These are phyloP conservation scores for Juglanconis sp. DNA, from an alignment of 2,329 filamentous ascomycete species.

Conservation along the genomic window DNA sequence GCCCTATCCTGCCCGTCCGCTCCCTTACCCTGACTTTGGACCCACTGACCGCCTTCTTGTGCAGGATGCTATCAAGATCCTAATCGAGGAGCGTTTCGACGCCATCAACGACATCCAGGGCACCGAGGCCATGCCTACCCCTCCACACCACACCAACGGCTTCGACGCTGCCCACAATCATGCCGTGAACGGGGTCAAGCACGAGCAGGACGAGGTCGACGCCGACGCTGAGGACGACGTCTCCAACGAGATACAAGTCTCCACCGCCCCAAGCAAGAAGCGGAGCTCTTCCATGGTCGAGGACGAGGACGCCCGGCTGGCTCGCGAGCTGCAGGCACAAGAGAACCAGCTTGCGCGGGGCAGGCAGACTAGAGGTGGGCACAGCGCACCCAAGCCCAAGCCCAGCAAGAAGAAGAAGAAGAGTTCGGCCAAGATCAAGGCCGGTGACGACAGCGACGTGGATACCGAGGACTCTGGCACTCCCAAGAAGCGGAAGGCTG, in stretches of 20 bases:
- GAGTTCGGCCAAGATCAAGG: constrained; percentile 70
- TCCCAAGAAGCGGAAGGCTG: constrained; percentile 75
- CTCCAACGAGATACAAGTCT: constrained; percentile 45
- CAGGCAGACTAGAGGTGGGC: constrained; percentile 70
- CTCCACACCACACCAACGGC: constrained; percentile 40
- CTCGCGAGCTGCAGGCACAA: constrained; percentile 85
- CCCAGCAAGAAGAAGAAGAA: constrained; percentile 54
- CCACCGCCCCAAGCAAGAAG: constrained; percentile 63
- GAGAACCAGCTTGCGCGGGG: constrained; percentile 70
- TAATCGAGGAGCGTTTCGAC: constrained; percentile 74
- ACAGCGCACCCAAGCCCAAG: constrained; percentile 53
- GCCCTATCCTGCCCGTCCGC: background rate
- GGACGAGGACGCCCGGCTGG: constrained; percentile 83
- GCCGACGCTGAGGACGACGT: constrained; percentile 29
- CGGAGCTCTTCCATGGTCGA: constrained; percentile 52
- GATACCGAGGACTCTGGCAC: constrained; percentile 56
- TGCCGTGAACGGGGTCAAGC: constrained; percentile 27
- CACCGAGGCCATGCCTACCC: constrained; percentile 46
- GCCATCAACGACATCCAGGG: constrained; percentile 53
- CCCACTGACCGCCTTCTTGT: background rate
- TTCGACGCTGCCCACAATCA: constrained; percentile 25
- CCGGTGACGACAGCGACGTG: constrained; percentile 76
- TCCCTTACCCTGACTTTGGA: background rate
- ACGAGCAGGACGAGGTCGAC: constrained; percentile 23
- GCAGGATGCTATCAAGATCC: constrained; percentile 65